Evolutionary conservation across 345 rosid genomes (phyloP), one percentile per base, ranked within the genome.

Genomic region (Pugionium cornutum): DNA sequence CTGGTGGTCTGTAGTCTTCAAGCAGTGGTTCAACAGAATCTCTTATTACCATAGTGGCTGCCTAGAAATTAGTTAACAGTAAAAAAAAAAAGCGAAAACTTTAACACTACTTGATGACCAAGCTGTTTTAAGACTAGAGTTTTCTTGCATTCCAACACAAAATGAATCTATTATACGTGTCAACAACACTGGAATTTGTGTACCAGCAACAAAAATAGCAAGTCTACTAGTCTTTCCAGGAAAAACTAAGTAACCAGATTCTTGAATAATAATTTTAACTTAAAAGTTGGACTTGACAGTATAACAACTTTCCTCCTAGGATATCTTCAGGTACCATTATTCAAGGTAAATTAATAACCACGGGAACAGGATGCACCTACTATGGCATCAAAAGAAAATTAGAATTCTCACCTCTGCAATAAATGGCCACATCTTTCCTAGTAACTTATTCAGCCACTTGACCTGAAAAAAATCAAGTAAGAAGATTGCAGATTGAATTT

Each of bases 1-100:
- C 99, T 6, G 98, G 76, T 55, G 98, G 99, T 57, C 98, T 82
- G 76, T 95, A 95, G 50, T 91, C 91, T 83, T 95, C 99, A 74
- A 95, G 77, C 33, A 95, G 73, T 7, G 99, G 99, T 73, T 95
- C 99, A 66, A 95, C 99, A 56, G 99, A 89, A 78, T 95, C 99
- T 78, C 78, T 83, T 40, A 95, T 83, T 58, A 95, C 92, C 76
- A 84, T 56, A 30, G 92, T 83, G 58, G 97, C 99, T 26, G 99
- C 99, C 98, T 91, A 81, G 58, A 52, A 75, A 78, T 67, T 64
- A 58, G 65, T 47, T 44, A 68, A 53, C 50, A 63, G 43, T 18
- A 18, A 18, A 18, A 18, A 18, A 18, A 68, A 53, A 49, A 76
- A n/a, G n/a, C 75, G 10, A 5, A 9, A 37, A 35, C 18, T 18